Percentiles rank a stretch among this genome's conserved stretches.
Conservation (phyloP, 106 monocot genomes). For the Amphibolis antarctica region DNA sequence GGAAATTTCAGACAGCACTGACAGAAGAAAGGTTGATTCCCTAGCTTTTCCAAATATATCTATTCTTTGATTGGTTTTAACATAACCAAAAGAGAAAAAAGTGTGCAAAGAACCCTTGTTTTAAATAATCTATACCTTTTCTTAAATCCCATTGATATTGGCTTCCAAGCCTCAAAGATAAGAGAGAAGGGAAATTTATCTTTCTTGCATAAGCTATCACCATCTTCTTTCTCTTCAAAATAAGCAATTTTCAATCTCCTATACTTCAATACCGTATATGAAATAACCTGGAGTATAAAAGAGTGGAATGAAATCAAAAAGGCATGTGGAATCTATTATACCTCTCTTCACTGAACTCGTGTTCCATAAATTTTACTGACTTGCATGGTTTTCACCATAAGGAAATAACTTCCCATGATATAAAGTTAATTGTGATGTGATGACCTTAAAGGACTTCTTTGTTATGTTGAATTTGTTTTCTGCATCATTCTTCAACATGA, state of each 20-base stretch:
- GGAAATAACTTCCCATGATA: neutral
- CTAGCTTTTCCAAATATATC: neutral
- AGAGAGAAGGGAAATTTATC: slow-evolving; percentile 33
- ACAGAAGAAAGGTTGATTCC: neutral
- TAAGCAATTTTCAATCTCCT: slow-evolving; percentile 40
- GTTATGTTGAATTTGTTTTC: too few species aligned
- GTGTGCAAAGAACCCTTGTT: neutral
- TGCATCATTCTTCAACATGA: too few species aligned
- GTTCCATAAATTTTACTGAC: neutral
- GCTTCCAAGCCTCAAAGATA: slow-evolving; percentile 82
- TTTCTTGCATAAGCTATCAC: slow-evolving; percentile 3
- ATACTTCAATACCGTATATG: slow-evolving; percentile 60
- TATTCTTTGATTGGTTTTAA: neutral
- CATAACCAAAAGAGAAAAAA: neutral
- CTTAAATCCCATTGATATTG: slow-evolving; percentile 88
- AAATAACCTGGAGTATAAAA: slow-evolving; percentile 42
- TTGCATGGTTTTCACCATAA: neutral
- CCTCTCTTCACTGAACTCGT: neutral
- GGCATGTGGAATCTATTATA: neutral
- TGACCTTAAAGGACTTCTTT: neutral
- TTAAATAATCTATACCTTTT: slow-evolving; percentile 39
- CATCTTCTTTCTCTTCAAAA: slow-evolving; percentile 19
- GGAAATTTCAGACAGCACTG: neutral
- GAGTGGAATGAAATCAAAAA: neutral
- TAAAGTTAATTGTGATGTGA: neutral